phyloP scores from a whole-genome alignment of 192 early-diverging fungal species.

The Coemansia sp. region DNA sequence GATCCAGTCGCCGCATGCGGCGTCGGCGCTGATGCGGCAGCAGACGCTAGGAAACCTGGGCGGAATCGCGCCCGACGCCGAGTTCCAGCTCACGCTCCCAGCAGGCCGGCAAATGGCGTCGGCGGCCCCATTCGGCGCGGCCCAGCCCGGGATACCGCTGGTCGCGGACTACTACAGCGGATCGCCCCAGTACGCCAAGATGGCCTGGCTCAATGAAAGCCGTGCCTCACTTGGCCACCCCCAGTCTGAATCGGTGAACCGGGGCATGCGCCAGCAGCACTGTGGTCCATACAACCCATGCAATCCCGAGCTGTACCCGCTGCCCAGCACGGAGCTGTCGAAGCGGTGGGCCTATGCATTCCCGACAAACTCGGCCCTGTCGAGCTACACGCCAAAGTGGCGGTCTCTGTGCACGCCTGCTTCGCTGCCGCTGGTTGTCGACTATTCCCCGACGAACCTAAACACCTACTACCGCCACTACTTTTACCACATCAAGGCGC shows the following conservation, averaged over 20 bases:
- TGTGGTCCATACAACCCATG: slow-evolving; percentile 60
- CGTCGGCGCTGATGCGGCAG: neutral
- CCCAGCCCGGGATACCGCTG: slow-evolving; percentile 6
- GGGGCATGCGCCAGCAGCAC: slow-evolving; percentile 3
- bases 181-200: slow-evolving; percentile 17
- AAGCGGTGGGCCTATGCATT: slow-evolving; percentile 88
- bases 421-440: slow-evolving; percentile 86
- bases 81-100: slow-evolving; percentile 33
- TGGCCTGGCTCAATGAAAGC: slow-evolving; percentile 13
- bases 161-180: slow-evolving; percentile 9
- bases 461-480: slow-evolving; percentile 65
- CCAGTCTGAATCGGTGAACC: neutral
- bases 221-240: slow-evolving; percentile 8
- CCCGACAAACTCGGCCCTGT: slow-evolving; percentile 54
- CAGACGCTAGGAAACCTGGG: neutral
- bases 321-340: slow-evolving; percentile 58
- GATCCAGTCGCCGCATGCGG: neutral
- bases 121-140: neutral
- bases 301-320: slow-evolving; percentile 56
- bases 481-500: slow-evolving; percentile 41
- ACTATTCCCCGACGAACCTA: slow-evolving; percentile 69
- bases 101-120: neutral
- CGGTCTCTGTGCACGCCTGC: slow-evolving; percentile 87
- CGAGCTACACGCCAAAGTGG: slow-evolving; percentile 72
- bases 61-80: neutral